Base-by-base conservation (phyloP, 257 asterid genomes). In the Primulina eburnea region DNA sequence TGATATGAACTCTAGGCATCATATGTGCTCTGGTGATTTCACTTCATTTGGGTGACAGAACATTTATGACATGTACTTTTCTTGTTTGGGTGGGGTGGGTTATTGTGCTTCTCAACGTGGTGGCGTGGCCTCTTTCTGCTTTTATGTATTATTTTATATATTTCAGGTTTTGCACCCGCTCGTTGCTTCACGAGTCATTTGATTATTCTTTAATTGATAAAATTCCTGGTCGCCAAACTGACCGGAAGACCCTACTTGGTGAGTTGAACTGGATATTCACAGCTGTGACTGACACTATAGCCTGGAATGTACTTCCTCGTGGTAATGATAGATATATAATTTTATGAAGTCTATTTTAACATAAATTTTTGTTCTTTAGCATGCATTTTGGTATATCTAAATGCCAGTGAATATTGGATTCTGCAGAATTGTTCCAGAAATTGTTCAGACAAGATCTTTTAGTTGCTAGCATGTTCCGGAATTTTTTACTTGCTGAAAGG, bases 181-280 rank as follows among this genome's bases (percentile, higher is more conserved):
- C 99, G 18, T 81, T 94, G 76, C 96, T 91, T 75, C 92, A 81
- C 1, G 97, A 94, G 84, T 85, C 95, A 40, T 85, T 94, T 74
- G 88, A 89, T 78, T 75, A 94, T 82, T 85, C 97, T 18, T 83
- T 94, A 63, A 91, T 94, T 70, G 99, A 94, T 87, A 85, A 79
- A 82, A 91, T 94, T 83, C 99, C 99, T 77, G 99, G 99, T 61
- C 99, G 98, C 76, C 99, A 94, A 81, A 91, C 97, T 60, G 99
- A 94, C 79, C 85, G 99, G 71, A 94, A 91, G 85, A 91, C 98
- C 58, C 98, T 91, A 79, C 97, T 94, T 43, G 99, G 99, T 65
- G 99, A 94, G 80, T 78, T 94, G 89, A 94, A 94, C 84, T 94
- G 99, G 99, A 94, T 91, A 73, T 94, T 94, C 87, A 94, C 98